A percentile compares a stretch with the other conserved stretches of the same genome.
These are phyloP conservation scores for Aspergillus sergii DNA, from an alignment of 2,329 filamentous ascomycete species.

Conservation along the genomic window DNA sequence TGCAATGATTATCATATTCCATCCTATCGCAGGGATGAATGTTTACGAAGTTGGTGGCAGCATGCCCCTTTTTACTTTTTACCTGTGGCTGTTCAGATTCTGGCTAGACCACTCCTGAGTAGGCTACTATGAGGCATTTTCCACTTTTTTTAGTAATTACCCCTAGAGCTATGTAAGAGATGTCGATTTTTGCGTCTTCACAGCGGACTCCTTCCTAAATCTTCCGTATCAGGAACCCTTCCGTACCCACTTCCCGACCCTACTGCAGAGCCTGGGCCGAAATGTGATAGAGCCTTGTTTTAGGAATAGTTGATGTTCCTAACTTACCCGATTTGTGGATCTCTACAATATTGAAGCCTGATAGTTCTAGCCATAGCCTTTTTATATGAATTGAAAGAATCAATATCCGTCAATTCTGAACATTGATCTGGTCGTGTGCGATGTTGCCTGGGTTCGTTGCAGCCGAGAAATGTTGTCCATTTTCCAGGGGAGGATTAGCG, in stretches of 20 bases:
- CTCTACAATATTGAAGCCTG: not conserved
- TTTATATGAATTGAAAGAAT: not conserved
- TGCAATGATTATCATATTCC: not conserved
- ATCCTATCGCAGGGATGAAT: not conserved
- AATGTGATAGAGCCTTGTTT: slow-evolving; percentile 11
- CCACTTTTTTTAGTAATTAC: slow-evolving; percentile 3
- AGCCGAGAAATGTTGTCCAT: not conserved
- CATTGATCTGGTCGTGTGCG: not conserved
- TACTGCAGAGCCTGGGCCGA: slow-evolving; percentile 3
- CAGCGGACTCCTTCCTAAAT: slow-evolving; percentile 16
- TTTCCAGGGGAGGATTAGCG: slow-evolving; percentile 6
- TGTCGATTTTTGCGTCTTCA: slow-evolving; percentile 6
- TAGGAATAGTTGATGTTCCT: slow-evolving; percentile 1
- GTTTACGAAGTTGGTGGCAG: not conserved
- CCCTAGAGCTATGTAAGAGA: slow-evolving; percentile 4
- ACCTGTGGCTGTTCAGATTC: not conserved
- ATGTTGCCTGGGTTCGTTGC: not conserved
- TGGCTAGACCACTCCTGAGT: slow-evolving; percentile 3
- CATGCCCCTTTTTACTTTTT: not conserved
- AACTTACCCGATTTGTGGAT: slow-evolving; percentile 15
- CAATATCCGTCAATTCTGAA: not conserved
- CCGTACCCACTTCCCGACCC: slow-evolving; percentile 11
- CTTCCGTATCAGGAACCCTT: slow-evolving; percentile 15
- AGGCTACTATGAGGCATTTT: slow-evolving; percentile 13
- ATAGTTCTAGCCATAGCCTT: not conserved